Percentiles rank a stretch among this genome's conserved stretches.
These are phyloP conservation scores for Smithsoniella earleae DNA, from an alignment of 163 green algal genomes.

Conservation along the genomic window DNA sequence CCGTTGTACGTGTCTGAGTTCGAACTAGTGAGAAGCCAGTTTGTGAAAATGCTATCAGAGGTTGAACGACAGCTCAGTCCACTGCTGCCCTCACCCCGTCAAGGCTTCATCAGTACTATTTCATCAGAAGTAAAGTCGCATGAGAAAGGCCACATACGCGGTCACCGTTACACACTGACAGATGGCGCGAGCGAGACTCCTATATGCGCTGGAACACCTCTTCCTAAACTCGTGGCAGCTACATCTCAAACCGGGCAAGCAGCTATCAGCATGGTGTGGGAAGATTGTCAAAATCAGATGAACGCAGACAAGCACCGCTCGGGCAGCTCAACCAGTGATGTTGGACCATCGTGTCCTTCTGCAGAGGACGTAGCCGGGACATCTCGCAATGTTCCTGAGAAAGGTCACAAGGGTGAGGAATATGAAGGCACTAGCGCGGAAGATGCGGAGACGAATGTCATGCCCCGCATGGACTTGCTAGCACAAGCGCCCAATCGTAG, in stretches of 20 bases:
- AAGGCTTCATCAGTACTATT: slow-evolving; percentile 14
- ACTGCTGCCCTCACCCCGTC: slow-evolving; percentile 3
- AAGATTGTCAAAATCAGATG: slow-evolving; percentile 16
- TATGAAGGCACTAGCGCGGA: neutral
- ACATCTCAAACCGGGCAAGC: slow-evolving; percentile 14
- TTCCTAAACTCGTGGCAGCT: neutral
- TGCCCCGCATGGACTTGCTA: slow-evolving; percentile 8
- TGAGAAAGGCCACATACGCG: slow-evolving; percentile 23
- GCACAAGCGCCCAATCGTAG: slow-evolving; percentile 13
- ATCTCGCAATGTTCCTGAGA: too few species aligned
- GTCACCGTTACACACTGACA: slow-evolving; percentile 20
- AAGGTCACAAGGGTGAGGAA: neutral
- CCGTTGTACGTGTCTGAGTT: neutral
- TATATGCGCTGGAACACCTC: neutral
- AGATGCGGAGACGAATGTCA: neutral
- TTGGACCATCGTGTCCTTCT: too few species aligned
- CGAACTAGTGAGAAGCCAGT: neutral
- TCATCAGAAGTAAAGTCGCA: slow-evolving; percentile 3
- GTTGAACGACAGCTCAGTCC: slow-evolving; percentile 1
- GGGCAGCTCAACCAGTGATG: too few species aligned
- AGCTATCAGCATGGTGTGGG: neutral
- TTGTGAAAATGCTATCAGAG: neutral
- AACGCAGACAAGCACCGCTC: neutral
- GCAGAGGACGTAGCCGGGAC: too few species aligned
- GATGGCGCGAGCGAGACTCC: neutral